Conservation (phyloP, 305 asterid species). For the Rubia peregrina region DNA sequence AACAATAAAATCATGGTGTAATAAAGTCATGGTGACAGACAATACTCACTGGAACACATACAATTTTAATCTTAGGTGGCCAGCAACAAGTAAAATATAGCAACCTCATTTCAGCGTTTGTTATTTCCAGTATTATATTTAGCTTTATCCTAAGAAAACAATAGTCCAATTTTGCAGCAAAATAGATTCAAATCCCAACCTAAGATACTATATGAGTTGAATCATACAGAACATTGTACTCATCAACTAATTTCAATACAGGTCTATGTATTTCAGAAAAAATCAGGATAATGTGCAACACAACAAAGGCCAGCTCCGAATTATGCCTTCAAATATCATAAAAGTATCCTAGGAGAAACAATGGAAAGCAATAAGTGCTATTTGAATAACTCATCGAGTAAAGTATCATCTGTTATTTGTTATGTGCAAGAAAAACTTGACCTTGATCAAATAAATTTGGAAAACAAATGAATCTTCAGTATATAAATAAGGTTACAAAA, state of each 20-base stretch:
- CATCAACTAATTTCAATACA: conserved; percentile 16
- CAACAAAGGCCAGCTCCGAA: conserved; percentile 53
- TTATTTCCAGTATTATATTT: neutral
- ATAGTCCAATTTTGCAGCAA: too few species aligned
- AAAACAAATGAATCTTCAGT: neutral
- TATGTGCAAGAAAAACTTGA: neutral
- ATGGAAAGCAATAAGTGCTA: neutral
- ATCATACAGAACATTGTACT: neutral
- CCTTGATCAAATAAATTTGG: neutral
- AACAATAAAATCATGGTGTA: conserved; percentile 35
- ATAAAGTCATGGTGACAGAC: conserved; percentile 47
- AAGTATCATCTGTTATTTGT: neutral
- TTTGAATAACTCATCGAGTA: neutral
- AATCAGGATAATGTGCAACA: conserved; percentile 56
- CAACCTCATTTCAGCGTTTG: neutral
- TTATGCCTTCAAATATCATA: neutral
- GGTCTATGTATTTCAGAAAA: conserved; percentile 53
- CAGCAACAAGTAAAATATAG: conserved; percentile 49
- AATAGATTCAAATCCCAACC: neutral
- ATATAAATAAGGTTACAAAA: neutral
- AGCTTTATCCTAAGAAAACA: neutral
- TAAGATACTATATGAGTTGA: neutral
- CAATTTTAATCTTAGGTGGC: conserved; percentile 35
- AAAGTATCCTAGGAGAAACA: neutral
- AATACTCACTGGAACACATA: conserved; percentile 42